These are phyloP conservation scores for Porcisia hertigi DNA, from an alignment of 208 protist genomes.

Conservation along the genomic window DNA sequence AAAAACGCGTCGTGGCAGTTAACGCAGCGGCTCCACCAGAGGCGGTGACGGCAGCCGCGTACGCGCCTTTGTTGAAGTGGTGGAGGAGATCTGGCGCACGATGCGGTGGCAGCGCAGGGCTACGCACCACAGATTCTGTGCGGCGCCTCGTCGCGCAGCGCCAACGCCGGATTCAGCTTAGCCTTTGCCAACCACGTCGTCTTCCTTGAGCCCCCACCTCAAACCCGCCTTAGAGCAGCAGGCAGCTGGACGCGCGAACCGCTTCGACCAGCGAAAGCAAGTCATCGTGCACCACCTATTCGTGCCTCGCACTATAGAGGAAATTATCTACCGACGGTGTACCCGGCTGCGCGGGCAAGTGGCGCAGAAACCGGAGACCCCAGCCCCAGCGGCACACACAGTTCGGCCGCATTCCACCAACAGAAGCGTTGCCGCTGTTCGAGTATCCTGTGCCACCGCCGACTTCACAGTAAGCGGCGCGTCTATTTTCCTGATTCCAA, in stretches of 20 bases:
- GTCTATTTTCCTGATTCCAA: not conserved
- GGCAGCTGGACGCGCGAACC: slow-evolving; percentile 81
- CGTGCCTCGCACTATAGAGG: slow-evolving; percentile 49
- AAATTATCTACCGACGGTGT: slow-evolving; percentile 45
- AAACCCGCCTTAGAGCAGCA: slow-evolving; percentile 79
- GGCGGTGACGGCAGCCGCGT: slow-evolving; percentile 37
- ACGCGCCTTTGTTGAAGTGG: slow-evolving; percentile 26
- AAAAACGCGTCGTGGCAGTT: slow-evolving; percentile 26
- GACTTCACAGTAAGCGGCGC: not conserved
- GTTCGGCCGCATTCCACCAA: slow-evolving; percentile 29
- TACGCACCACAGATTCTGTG: slow-evolving; percentile 38
- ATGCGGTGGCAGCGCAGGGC: slow-evolving; percentile 27
- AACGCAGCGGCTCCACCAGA: not conserved
- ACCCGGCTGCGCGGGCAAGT: slow-evolving; percentile 21
- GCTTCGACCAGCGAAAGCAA: slow-evolving; percentile 89
- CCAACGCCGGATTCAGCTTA: slow-evolving; percentile 68
- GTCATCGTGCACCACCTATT: slow-evolving; percentile 53
- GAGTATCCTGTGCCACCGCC: slow-evolving; percentile 29
- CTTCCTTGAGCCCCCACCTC: slow-evolving; percentile 68
- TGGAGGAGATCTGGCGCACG: slow-evolving; percentile 40
- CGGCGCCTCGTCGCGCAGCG: slow-evolving; percentile 46
- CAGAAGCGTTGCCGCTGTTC: slow-evolving; percentile 23
- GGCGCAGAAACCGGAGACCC: slow-evolving; percentile 1
- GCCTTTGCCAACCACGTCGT: slow-evolving; percentile 78
- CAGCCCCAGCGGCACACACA: slow-evolving; percentile 4